These are phyloP conservation scores for Umbelopsis vinacea DNA, from an alignment of 192 early-diverging fungal genomes.

Conservation along the genomic window DNA sequence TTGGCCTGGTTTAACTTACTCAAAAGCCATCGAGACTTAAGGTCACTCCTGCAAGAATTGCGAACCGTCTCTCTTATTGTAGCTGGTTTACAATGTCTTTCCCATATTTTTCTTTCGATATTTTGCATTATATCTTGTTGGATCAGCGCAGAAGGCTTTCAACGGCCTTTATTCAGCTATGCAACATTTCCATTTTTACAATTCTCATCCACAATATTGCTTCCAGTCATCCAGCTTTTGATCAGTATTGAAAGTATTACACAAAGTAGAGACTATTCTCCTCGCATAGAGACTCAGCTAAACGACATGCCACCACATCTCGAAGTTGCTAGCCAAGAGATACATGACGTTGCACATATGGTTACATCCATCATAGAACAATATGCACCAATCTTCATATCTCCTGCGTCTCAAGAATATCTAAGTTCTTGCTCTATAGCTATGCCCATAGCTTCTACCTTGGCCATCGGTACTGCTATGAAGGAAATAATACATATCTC, in stretches of 20 bases:
- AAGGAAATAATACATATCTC: slow-evolving; percentile 52
- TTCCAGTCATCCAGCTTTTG: slow-evolving; percentile 7
- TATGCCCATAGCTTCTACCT: slow-evolving; percentile 55
- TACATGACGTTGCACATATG: slow-evolving; percentile 48
- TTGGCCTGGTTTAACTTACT: background rate
- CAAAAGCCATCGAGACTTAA: background rate
- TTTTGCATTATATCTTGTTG: background rate
- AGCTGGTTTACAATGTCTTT: background rate
- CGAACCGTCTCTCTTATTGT: background rate
- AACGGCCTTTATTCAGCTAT: background rate
- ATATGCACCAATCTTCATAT: slow-evolving; percentile 50
- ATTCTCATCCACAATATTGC: background rate
- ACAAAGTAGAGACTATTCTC: background rate
- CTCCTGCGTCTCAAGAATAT: slow-evolving; percentile 48
- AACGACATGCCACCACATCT: background rate
- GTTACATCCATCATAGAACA: slow-evolving; percentile 53
- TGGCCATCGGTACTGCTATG: slow-evolving; percentile 56
- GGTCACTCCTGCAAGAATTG: background rate
- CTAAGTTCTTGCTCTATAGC: slow-evolving; percentile 58
- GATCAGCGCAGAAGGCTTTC: background rate
- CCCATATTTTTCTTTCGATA: background rate
- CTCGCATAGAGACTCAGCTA: background rate
- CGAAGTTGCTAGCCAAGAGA: slow-evolving; percentile 43
- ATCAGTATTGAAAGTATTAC: background rate
- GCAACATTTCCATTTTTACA: background rate